These are phyloP conservation scores for Acacia melanoxylon DNA, from an alignment of 306 rosid genomes.

Conservation along the genomic window DNA sequence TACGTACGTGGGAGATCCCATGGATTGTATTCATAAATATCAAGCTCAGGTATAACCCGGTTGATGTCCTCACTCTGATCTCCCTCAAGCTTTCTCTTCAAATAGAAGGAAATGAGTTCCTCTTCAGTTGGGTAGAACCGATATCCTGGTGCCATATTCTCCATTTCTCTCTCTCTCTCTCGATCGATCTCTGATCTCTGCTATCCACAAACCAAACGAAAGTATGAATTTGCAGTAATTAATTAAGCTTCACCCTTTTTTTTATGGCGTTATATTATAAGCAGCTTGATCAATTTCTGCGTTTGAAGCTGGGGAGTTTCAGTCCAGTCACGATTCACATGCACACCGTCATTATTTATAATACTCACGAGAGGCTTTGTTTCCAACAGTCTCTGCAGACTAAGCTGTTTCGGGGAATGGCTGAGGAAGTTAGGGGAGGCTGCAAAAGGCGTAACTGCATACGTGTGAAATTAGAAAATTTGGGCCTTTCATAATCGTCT, in stretches of 20 bases:
- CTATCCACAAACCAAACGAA: not conserved
- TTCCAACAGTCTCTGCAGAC: not conserved
- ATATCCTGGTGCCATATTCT: constrained; percentile 66
- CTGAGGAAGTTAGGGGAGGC: constrained; percentile 35
- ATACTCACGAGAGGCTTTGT: not conserved
- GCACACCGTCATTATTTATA: not conserved
- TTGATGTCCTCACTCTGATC: constrained; percentile 39
- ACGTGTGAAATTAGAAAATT: constrained; percentile 35
- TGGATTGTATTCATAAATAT: constrained; percentile 67
- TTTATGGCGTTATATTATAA: too few species aligned
- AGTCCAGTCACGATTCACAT: not conserved
- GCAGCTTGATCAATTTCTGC: not conserved
- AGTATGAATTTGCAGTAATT: not conserved
- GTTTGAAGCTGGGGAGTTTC: not conserved
- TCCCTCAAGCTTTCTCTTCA: constrained; percentile 65
- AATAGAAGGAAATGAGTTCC: constrained; percentile 69
- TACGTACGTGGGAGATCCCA: constrained; percentile 94
- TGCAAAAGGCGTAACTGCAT: constrained; percentile 1
- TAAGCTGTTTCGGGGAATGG: constrained; percentile 30
- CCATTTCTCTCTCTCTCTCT: constrained; percentile 33
- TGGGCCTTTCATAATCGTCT: not conserved
- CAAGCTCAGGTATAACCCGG: constrained; percentile 59
- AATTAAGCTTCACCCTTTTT: not conserved
- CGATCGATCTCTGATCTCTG: not conserved
- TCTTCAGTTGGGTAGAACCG: constrained; percentile 91